Percentiles rank a stretch among this genome's conserved stretches.
phyloP scores from a whole-genome alignment of 2,329 filamentous ascomycete species.

The Neopestalotiopsis clavispora region DNA sequence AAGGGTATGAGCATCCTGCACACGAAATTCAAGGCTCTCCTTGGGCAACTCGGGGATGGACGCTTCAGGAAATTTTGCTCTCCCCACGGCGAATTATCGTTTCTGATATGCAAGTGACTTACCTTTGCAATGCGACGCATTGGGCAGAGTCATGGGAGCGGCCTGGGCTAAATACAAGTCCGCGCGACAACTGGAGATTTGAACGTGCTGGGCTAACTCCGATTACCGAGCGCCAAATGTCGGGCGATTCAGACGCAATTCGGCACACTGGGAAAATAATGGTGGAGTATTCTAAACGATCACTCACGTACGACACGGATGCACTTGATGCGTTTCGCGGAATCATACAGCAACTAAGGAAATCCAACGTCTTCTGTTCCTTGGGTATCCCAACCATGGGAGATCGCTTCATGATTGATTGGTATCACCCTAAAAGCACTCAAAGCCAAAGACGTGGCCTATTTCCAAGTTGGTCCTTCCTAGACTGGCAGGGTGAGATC shows the following conservation, averaged over 20 bases:
- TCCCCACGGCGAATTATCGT: background rate
- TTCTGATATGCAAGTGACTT: background rate
- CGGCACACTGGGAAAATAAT: background rate
- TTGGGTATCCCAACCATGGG: background rate
- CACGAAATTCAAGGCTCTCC: background rate
- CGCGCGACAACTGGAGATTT: background rate
- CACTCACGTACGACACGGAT: background rate
- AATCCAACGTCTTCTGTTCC: background rate
- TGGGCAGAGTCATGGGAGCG: background rate
- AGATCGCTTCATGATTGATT: background rate
- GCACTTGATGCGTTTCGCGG: background rate
- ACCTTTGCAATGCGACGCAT: background rate
- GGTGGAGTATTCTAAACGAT: background rate
- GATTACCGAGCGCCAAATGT: background rate
- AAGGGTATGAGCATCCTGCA: background rate
- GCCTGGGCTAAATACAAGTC: background rate
- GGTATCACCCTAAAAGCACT: background rate
- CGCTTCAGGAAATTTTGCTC: background rate
- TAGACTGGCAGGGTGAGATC: background rate
- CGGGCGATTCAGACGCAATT: background rate
- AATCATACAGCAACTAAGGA: background rate
- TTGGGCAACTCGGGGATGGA: background rate
- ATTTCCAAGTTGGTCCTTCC: constrained; percentile 2
- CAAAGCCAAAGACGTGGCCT: background rate
- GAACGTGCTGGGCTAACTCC: background rate